Conservation (phyloP, 1,139 yeast species). For the Oligophagozyma castellii region DNA sequence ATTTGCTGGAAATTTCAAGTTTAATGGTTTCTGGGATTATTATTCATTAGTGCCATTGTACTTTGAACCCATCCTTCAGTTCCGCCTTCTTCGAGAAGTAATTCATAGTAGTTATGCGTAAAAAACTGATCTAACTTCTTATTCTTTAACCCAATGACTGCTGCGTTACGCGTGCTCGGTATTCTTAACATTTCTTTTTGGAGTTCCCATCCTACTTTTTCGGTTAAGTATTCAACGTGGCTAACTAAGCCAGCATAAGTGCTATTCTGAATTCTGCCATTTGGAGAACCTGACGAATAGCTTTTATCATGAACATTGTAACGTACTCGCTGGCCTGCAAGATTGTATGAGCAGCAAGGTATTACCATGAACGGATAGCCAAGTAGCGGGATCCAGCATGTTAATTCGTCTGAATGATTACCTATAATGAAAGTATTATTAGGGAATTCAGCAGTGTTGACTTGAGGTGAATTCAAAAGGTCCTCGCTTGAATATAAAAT, state of each 20-base stretch:
- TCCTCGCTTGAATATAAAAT: constrained; percentile 24
- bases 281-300: too few relatives aligned
- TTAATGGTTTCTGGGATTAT: constrained; percentile 20
- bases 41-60: constrained; percentile 48
- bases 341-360: constrained; percentile 88
- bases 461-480: constrained; percentile 42
- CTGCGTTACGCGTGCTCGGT: constrained; percentile 91
- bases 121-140: constrained; percentile 14
- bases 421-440: constrained; percentile 73
- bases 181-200: constrained; percentile 81
- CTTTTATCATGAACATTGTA: constrained; percentile 28
- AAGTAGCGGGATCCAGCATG: constrained; percentile 88
- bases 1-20: not conserved
- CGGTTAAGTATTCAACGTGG: constrained; percentile 61
- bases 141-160: constrained; percentile 52
- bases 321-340: constrained; percentile 62
- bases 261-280: constrained; percentile 31
- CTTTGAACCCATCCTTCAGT: constrained; percentile 85
- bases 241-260: constrained; percentile 77
- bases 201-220: constrained; percentile 65
- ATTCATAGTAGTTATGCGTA: constrained; percentile 35
- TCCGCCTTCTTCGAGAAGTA: constrained; percentile 66
- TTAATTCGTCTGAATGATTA: constrained; percentile 88
- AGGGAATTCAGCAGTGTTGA: constrained; percentile 56
- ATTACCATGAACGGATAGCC: constrained; percentile 82